phyloP scores from a whole-genome alignment of 2,329 filamentous ascomycete genomes.

The Alternaria consortialis region DNA sequence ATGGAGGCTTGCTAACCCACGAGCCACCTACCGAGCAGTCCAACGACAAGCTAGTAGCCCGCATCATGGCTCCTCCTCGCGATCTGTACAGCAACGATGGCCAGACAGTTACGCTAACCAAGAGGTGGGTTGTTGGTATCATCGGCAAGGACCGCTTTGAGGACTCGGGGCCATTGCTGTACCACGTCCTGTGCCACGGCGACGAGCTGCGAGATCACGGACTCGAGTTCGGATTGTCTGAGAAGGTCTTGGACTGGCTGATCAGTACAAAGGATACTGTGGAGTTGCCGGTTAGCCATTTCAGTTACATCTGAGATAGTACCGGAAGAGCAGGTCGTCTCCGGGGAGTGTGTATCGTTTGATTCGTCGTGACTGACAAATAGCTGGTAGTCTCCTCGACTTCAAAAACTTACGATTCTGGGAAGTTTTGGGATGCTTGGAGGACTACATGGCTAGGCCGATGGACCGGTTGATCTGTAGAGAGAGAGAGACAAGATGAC shows the following conservation, averaged over 20 bases:
- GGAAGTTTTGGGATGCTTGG: not conserved
- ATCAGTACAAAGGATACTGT: not conserved
- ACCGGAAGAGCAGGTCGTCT: not conserved
- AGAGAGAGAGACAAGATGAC: not conserved
- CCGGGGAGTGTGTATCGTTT: not conserved
- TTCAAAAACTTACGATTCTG: fast-evolving
- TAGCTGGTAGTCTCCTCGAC: not conserved
- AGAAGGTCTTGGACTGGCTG: not conserved
- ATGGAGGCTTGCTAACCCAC: not conserved
- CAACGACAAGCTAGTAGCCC: not conserved
- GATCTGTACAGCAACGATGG: not conserved
- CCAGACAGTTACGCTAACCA: not conserved
- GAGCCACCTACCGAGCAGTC: not conserved
- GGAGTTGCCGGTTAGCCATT: not conserved
- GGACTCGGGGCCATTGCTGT: not conserved
- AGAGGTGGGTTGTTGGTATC: not conserved
- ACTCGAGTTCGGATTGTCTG: not conserved
- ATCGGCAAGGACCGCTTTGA: not conserved
- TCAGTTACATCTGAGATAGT: not conserved
- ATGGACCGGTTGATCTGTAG: not conserved
- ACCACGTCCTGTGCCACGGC: not conserved
- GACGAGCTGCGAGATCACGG: not conserved
- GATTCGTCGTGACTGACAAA: not conserved
- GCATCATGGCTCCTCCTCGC: not conserved
- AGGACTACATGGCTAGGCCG: not conserved